phyloP scores from a whole-genome alignment of 2,329 filamentous ascomycete genomes.

The Hortaea sp. region DNA sequence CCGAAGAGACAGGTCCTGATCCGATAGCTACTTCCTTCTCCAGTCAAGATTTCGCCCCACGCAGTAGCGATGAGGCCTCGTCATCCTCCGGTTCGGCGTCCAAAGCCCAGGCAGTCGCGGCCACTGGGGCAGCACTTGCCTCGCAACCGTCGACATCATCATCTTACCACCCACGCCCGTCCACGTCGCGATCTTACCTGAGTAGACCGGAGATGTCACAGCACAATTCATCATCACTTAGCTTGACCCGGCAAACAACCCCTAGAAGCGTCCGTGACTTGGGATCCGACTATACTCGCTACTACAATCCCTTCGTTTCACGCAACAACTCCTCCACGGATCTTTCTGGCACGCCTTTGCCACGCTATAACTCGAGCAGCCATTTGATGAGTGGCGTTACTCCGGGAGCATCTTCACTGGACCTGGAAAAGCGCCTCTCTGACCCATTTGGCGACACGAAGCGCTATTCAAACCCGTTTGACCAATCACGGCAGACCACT shows the following conservation, averaged over 20 bases:
- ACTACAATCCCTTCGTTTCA: conserved; percentile 29
- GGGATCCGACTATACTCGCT: conserved; percentile 28
- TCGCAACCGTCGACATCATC: conserved; percentile 1
- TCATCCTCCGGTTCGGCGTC: conserved; percentile 3
- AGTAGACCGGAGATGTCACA: conserved; percentile 10
- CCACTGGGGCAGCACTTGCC: conserved; percentile 4
- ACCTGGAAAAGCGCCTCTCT: conserved; percentile 20
- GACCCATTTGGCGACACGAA: conserved; percentile 25
- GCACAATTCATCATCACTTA: conserved; percentile 17
- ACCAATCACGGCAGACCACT: conserved; percentile 10
- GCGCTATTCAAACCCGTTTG: conserved; percentile 18
- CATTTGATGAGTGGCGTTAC: conserved; percentile 10
- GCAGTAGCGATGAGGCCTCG: conserved; percentile 12
- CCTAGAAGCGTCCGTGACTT: conserved; percentile 27
- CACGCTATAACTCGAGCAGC: conserved; percentile 15
- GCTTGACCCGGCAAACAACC: conserved; percentile 17
- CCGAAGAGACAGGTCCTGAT: conserved; percentile 2
- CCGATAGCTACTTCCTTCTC: conserved; percentile 9
- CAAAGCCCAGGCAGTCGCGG: conserved; percentile 1
- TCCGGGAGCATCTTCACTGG: conserved; percentile 10
- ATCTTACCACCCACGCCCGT: conserved; percentile 6
- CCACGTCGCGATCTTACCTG: conserved; percentile 10
- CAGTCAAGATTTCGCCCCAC: conserved; percentile 3
- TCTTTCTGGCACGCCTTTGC: conserved; percentile 12
- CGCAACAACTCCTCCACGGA: conserved; percentile 24